A percentile compares a stretch with the other conserved stretches of the same genome.
phyloP scores from a whole-genome alignment of 257 asterid genomes.

The Penstemon barbatus region DNA sequence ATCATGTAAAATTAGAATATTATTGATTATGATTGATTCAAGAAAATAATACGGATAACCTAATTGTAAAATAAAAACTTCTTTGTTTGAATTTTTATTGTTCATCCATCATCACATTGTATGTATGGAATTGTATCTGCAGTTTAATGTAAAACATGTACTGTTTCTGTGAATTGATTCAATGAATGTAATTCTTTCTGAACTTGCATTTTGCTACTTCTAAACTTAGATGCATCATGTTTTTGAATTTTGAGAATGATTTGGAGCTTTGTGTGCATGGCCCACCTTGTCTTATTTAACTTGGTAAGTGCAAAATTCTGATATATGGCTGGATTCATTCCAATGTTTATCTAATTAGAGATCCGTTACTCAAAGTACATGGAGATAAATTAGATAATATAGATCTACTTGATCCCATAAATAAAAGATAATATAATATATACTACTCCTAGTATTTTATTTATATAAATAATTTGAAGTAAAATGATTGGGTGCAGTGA shows the following conservation, averaged over 20 bases:
- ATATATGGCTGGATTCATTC: too few relatives aligned
- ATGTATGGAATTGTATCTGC: slow-evolving; percentile 25
- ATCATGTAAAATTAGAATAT: slow-evolving; percentile 24
- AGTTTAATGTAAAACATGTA: slow-evolving; percentile 16
- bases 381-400: too few relatives aligned
- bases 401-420: too few relatives aligned
- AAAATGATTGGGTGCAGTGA: too few relatives aligned
- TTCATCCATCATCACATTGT: slow-evolving; percentile 9
- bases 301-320: too few relatives aligned
- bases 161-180: neutral
- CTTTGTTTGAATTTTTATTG: neutral
- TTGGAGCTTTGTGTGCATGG: neutral
- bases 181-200: neutral
- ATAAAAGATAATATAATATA: too few relatives aligned
- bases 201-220: neutral
- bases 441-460: too few relatives aligned
- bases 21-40: slow-evolving; percentile 25
- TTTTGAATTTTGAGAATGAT: neutral
- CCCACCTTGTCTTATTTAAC: too few relatives aligned
- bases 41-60: slow-evolving; percentile 22
- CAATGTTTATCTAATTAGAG: too few relatives aligned
- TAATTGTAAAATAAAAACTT: slow-evolving; percentile 21
- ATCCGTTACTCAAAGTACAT: too few relatives aligned
- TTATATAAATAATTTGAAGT: too few relatives aligned
- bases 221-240: neutral